A percentile compares a stretch with the other conserved stretches of the same genome.
phyloP scores from a whole-genome alignment of 177 flowering plant species.

The Tripterygium wilfordii region DNA sequence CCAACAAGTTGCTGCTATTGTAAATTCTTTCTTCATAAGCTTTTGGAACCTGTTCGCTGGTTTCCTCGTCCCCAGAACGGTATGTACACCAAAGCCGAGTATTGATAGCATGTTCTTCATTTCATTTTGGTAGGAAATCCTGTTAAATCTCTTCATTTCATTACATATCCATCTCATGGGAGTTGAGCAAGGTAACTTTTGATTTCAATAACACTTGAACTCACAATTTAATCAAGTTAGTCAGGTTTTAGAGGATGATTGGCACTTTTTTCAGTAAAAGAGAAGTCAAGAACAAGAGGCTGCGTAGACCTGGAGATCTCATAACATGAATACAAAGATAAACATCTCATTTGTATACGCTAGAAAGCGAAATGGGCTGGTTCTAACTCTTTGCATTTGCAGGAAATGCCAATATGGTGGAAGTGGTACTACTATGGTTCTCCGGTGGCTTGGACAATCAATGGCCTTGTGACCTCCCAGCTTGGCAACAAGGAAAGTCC shows the following conservation, averaged over 20 bases:
- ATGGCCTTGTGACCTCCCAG: conserved; percentile 51
- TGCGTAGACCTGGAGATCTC: no score
- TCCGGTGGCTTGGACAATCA: conserved; percentile 33
- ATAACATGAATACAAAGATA: no score
- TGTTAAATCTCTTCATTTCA: neutral
- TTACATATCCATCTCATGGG: neutral
- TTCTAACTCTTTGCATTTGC: neutral
- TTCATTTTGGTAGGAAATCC: neutral
- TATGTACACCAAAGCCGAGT: neutral
- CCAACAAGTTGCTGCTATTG: conserved; percentile 28
- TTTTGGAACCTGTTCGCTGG: conserved; percentile 41
- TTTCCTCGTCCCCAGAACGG: conserved; percentile 28
- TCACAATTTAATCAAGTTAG: no score
- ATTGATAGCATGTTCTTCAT: neutral
- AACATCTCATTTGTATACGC: no score
- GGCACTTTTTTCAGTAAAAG: no score
- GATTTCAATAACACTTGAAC: no score
- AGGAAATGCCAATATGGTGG: conserved; percentile 42
- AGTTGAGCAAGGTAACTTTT: no score
- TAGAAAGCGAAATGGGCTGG: neutral
- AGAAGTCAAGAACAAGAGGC: no score
- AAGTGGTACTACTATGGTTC: conserved; percentile 40
- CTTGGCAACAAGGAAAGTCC: conserved; percentile 33
- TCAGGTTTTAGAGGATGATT: no score
- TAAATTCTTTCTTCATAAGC: conserved; percentile 25